phyloP scores from a whole-genome alignment of 345 rosid species.

The Boechera divaricarpa region DNA sequence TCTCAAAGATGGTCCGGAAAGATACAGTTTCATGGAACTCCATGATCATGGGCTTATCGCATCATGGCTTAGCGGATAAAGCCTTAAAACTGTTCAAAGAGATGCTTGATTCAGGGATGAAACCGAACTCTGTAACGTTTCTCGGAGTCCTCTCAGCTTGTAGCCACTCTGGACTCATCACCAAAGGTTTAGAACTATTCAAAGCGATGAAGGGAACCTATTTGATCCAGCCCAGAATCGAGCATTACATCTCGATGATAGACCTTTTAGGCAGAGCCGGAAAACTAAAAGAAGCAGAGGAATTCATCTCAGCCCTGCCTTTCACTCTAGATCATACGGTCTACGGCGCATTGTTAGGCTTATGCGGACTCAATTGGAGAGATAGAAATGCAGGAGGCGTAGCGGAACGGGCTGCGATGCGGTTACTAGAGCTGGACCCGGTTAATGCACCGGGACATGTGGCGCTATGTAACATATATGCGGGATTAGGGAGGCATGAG shows the following conservation, averaged over 20 bases:
- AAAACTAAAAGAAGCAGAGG: slow-evolving; percentile 67
- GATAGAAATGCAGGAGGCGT: slow-evolving; percentile 39
- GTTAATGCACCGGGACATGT: slow-evolving; percentile 72
- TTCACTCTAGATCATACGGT: slow-evolving; percentile 58
- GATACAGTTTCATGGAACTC: slow-evolving; percentile 71
- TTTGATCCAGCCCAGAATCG: slow-evolving; percentile 56
- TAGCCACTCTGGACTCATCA: slow-evolving; percentile 70
- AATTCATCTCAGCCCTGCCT: slow-evolving; percentile 62
- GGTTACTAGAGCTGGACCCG: slow-evolving; percentile 67
- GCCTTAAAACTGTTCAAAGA: slow-evolving; percentile 55
- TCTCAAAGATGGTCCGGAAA: slow-evolving; percentile 53
- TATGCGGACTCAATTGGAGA: slow-evolving; percentile 55
- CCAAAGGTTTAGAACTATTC: slow-evolving; percentile 59
- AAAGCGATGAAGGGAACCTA: slow-evolving; percentile 54
- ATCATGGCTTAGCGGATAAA: slow-evolving; percentile 59
- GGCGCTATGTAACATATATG: slow-evolving; percentile 68
- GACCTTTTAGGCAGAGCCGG: slow-evolving; percentile 79
- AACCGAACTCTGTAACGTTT: slow-evolving; percentile 62
- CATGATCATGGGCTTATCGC: slow-evolving; percentile 66
- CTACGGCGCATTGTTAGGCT: slow-evolving; percentile 76
- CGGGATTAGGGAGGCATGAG: slow-evolving; percentile 54
- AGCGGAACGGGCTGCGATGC: slow-evolving; percentile 57
- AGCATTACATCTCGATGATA: slow-evolving; percentile 77
- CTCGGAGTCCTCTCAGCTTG: slow-evolving; percentile 62
- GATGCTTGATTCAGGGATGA: slow-evolving; percentile 53